Conservation (phyloP, 2,329 filamentous ascomycete genomes). For the Nigrospora oryzae region DNA sequence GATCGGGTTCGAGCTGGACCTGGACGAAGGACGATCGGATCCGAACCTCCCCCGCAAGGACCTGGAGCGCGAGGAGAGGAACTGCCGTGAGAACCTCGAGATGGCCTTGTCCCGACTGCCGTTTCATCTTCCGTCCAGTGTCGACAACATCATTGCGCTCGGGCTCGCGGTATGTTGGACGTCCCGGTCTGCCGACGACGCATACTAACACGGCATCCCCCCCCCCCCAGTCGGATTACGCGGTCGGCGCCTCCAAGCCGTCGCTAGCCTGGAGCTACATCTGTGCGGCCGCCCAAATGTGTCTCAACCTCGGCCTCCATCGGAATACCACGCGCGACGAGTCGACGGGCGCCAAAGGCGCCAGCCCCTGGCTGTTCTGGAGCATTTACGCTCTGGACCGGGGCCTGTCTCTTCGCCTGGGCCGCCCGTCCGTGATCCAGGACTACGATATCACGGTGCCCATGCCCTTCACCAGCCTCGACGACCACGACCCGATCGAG, state of each 20-base stretch:
- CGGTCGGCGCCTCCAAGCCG: constrained; percentile 53
- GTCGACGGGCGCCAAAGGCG: constrained; percentile 13
- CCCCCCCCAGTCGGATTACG: constrained; percentile 42
- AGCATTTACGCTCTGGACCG: constrained; percentile 48
- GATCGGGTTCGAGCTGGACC: constrained; percentile 31
- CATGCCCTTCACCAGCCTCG: constrained; percentile 8
- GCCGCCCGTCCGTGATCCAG: constrained; percentile 47
- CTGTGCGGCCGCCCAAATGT: constrained; percentile 49
- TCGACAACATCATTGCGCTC: constrained; percentile 49
- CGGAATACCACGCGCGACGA: constrained; percentile 27
- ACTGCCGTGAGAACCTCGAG: constrained; percentile 40
- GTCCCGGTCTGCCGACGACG: not conserved
- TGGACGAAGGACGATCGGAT: constrained; percentile 23
- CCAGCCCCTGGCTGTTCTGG: constrained; percentile 34
- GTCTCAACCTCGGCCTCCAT: constrained; percentile 55
- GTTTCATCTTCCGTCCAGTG: constrained; percentile 45
- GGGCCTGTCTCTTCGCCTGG: constrained; percentile 48
- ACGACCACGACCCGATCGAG: not conserved
- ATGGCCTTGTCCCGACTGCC: constrained; percentile 42
- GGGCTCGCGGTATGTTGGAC: constrained; percentile 39
- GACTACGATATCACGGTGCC: constrained; percentile 51
- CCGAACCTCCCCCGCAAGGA: constrained; percentile 25
- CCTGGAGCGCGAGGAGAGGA: not conserved
- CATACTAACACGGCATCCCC: not conserved
- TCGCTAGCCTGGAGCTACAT: constrained; percentile 58